A percentile compares a stretch with the other conserved stretches of the same genome.
These are phyloP conservation scores for Coemansia sp. DNA, from an alignment of 192 early-diverging fungal species.

Conservation along the genomic window DNA sequence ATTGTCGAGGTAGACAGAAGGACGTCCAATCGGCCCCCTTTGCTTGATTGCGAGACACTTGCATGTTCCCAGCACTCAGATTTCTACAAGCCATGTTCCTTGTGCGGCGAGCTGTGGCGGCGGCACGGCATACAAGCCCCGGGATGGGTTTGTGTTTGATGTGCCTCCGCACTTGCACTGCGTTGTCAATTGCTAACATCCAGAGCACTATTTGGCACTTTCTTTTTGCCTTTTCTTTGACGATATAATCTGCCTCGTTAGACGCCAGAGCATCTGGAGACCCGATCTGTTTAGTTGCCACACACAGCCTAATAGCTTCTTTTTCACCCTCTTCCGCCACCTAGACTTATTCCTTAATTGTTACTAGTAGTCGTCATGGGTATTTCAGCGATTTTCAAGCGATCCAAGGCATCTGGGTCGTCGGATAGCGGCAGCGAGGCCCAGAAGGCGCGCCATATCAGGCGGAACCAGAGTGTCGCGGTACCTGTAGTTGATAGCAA, in stretches of 20 bases:
- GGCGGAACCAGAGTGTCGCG: slow-evolving; percentile 14
- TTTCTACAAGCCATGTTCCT: slow-evolving; percentile 21
- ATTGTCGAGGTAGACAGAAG: neutral
- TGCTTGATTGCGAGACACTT: neutral
- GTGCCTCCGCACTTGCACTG: slow-evolving; percentile 6
- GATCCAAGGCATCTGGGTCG: slow-evolving; percentile 18
- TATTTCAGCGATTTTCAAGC: slow-evolving; percentile 51
- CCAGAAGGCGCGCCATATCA: slow-evolving; percentile 21
- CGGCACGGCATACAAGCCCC: slow-evolving; percentile 4
- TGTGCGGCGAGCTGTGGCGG: slow-evolving; percentile 2
- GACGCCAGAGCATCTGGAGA: neutral
- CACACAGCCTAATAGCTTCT: neutral
- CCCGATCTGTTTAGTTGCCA: neutral
- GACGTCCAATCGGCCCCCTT: neutral
- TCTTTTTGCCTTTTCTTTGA: neutral
- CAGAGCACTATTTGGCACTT: slow-evolving; percentile 12
- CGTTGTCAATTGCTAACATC: slow-evolving; percentile 2
- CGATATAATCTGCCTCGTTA: slow-evolving; percentile 2
- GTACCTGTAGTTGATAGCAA: neutral
- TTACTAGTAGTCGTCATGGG: slow-evolving; percentile 27
- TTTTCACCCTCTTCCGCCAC: neutral
- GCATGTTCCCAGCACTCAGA: slow-evolving; percentile 5
- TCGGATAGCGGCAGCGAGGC: slow-evolving; percentile 2
- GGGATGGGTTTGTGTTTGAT: neutral
- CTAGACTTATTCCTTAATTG: neutral